Conservation (phyloP, 352 stramenopile genomes). For the Globisporangium cylindrosporum region DNA sequence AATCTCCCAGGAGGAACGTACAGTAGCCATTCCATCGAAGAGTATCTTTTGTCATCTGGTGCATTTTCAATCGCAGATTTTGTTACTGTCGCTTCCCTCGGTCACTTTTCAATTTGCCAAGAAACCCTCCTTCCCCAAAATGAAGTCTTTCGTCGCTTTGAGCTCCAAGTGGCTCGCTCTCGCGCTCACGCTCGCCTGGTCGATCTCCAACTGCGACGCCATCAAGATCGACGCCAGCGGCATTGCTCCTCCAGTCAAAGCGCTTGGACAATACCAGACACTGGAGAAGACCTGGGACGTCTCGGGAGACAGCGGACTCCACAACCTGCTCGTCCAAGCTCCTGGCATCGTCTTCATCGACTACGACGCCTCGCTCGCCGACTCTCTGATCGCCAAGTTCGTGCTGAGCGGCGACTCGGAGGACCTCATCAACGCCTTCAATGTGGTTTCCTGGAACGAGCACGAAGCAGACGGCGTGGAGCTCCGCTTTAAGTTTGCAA, state of each 20-base stretch:
- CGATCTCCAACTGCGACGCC: background rate
- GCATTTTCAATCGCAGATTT: too few species aligned
- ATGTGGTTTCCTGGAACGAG: too few species aligned
- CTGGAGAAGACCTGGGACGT: slow-evolving; percentile 6
- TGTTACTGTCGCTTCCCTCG: too few species aligned
- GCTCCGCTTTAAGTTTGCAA: too few species aligned
- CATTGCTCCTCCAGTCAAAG: background rate
- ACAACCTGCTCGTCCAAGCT: background rate
- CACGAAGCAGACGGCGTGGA: too few species aligned
- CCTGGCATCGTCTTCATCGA: slow-evolving; percentile 3
- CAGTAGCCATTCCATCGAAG: too few species aligned
- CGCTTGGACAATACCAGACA: background rate
- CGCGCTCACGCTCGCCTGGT: background rate
- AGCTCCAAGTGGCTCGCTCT: too few species aligned
- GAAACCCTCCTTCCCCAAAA: too few species aligned
- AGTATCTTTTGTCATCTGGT: too few species aligned
- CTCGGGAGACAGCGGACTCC: background rate
- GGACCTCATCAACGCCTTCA: slow-evolving; percentile 38
- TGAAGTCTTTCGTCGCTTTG: background rate
- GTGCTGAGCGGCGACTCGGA: slow-evolving; percentile 53
- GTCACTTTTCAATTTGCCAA: too few species aligned
- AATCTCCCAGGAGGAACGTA: too few species aligned
- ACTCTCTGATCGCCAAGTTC: slow-evolving; percentile 41
- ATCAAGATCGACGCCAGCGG: background rate
- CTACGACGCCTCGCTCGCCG: slow-evolving; percentile 8